Conservation (phyloP, 139 green algal genomes). For the Bryopsis sp. region DNA sequence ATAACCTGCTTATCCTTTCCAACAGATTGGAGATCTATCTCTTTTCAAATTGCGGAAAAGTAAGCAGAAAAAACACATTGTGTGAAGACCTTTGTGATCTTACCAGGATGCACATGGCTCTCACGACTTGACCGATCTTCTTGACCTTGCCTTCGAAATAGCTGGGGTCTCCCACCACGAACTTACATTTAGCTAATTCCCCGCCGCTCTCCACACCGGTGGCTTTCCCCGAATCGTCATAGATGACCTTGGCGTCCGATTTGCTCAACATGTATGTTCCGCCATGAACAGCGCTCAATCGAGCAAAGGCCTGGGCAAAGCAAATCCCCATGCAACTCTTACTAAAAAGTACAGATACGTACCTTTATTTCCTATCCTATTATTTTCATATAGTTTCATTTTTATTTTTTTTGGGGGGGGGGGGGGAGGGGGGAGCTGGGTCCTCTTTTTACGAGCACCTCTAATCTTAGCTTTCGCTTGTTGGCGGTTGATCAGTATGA, state of each 20-base stretch:
- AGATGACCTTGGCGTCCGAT: constrained; percentile 75
- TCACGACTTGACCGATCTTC: constrained; percentile 69
- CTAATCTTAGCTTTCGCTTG: too few species aligned
- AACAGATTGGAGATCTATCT: too few species aligned
- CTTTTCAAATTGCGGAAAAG: too few species aligned
- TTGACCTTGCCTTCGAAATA: constrained; percentile 61
- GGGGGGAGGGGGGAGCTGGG: too few species aligned
- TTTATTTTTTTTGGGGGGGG: too few species aligned
- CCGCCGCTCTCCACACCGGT: constrained; percentile 79
- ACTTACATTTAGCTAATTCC: constrained; percentile 72
- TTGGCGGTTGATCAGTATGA: too few species aligned
- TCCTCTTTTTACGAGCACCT: too few species aligned
- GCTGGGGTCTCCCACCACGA: constrained; percentile 89
- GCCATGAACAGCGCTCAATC: constrained; percentile 90
- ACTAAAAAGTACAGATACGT: too few species aligned
- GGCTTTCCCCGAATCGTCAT: constrained; percentile 63
- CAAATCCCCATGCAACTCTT: too few species aligned
- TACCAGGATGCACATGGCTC: constrained; percentile 81
- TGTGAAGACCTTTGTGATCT: neutral
- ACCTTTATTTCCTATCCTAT: too few species aligned
- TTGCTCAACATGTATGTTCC: constrained; percentile 99
- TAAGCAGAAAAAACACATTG: constrained; percentile 1
- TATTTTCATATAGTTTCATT: too few species aligned
- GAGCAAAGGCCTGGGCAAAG: constrained; percentile 80
- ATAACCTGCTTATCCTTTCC: too few species aligned